phyloP scores from a whole-genome alignment of 2,329 filamentous ascomycete genomes.

The Alternaria sp. region DNA sequence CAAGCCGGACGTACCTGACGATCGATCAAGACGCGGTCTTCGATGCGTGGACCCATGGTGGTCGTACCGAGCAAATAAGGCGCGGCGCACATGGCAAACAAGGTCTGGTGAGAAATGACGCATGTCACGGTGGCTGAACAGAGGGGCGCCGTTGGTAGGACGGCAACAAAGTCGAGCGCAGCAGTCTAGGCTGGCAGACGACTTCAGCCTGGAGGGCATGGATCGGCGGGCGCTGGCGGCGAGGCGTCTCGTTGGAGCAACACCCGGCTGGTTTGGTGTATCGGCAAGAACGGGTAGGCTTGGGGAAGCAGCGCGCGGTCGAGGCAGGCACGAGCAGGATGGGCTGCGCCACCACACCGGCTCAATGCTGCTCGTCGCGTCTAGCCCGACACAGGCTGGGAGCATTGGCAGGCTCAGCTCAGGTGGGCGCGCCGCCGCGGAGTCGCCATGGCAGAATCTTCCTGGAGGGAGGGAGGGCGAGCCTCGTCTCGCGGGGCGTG shows the following conservation, averaged over 20 bases:
- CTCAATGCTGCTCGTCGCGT: constrained; percentile 4
- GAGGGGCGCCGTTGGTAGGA: not conserved
- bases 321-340: not conserved
- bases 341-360: constrained; percentile 16
- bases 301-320: not conserved
- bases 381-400: constrained; percentile 8
- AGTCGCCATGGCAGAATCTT: constrained; percentile 5
- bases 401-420: constrained; percentile 7
- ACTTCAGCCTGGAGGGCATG: not conserved
- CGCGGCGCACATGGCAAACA: constrained; percentile 17
- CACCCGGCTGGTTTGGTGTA: not conserved
- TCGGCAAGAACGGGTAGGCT: not conserved
- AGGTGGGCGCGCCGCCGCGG: not conserved
- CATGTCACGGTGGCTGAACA: constrained; percentile 12
- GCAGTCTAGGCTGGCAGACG: not conserved
- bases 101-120: constrained; percentile 10
- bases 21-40: constrained; percentile 6
- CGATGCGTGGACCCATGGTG: not conserved
- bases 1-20: constrained; percentile 13
- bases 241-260: not conserved
- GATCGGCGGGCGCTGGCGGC: not conserved
- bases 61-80: constrained; percentile 10
- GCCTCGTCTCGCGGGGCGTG: not conserved
- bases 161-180: not conserved
- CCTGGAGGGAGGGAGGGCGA: not conserved